Percentiles rank a stretch among this genome's conserved stretches.
Evolutionary conservation across 1,284 basidiomycete species (phyloP).

Genomic region (Xerocomus nothofagi): DNA sequence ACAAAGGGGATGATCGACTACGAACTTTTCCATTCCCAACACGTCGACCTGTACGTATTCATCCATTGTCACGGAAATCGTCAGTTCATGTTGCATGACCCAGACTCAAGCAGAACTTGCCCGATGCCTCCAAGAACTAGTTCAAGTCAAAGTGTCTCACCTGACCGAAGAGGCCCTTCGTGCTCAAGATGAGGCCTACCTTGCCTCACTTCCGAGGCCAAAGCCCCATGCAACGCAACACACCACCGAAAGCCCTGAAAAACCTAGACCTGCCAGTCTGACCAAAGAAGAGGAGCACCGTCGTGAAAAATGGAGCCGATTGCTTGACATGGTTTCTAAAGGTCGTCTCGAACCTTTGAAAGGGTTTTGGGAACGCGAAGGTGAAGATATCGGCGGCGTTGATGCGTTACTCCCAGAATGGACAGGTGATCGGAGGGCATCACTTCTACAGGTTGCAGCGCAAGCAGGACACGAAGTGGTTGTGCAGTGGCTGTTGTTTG

Average conservation of each 20-base stretch:
- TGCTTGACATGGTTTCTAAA: slow-evolving; percentile 88
- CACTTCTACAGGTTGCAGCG: slow-evolving; percentile 80
- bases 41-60: slow-evolving; percentile 73
- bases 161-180: slow-evolving; percentile 83
- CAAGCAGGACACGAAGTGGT: slow-evolving; percentile 77
- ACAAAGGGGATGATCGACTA: slow-evolving; percentile 70
- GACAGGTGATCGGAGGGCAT: slow-evolving; percentile 57
- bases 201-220: slow-evolving; percentile 82
- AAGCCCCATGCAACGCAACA: slow-evolving; percentile 45
- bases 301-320: slow-evolving; percentile 75
- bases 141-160: slow-evolving; percentile 82
- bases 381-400: slow-evolving; percentile 54
- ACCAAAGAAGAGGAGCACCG: slow-evolving; percentile 75
- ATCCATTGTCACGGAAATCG: background rate
- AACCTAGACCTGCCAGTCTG: slow-evolving; percentile 58
- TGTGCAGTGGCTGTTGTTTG: slow-evolving; percentile 77
- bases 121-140: slow-evolving; percentile 88
- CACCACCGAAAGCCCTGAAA: slow-evolving; percentile 38
- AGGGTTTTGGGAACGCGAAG: slow-evolving; percentile 81
- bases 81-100: slow-evolving; percentile 11
- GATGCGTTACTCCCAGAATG: slow-evolving; percentile 67
- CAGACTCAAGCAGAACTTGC: slow-evolving; percentile 90
- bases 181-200: slow-evolving; percentile 83
- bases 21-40: slow-evolving; percentile 94
- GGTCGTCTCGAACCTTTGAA: slow-evolving; percentile 82